Conservation (phyloP, 164 flowering plant genomes). For the Macadamia integrifolia region DNA sequence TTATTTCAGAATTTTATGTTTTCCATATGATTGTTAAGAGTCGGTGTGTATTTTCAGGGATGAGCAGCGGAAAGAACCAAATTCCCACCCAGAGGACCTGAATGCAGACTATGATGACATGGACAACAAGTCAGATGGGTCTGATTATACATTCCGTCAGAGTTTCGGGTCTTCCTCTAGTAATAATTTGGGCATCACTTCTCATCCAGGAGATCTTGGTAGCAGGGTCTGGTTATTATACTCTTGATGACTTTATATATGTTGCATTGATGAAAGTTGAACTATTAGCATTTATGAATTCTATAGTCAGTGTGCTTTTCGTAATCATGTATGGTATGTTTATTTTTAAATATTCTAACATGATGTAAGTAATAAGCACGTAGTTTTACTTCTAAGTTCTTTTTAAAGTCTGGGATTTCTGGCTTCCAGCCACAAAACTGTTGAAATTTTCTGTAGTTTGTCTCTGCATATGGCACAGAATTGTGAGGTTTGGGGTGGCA, state of each 20-base stretch:
- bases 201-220: conserved; percentile 36
- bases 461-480: too few relatives aligned
- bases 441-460: too few relatives aligned
- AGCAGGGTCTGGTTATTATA: conserved; percentile 39
- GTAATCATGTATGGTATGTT: not conserved
- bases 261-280: not conserved
- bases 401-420: too few relatives aligned
- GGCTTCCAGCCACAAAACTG: too few relatives aligned
- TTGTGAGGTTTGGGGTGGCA: too few relatives aligned
- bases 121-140: conserved; percentile 43
- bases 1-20: not conserved
- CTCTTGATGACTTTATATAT: not conserved
- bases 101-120: conserved; percentile 27
- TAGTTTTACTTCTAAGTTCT: too few relatives aligned
- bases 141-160: conserved; percentile 28
- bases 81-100: conserved; percentile 25
- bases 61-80: conserved; percentile 27
- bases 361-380: not conserved
- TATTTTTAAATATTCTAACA: not conserved
- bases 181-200: conserved; percentile 26
- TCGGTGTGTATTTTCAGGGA: conserved; percentile 33
- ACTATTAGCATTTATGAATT: not conserved
- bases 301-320: not conserved
- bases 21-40: conserved; percentile 6
- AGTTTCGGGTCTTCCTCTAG: conserved; percentile 43